Conservation (phyloP, 495 filamentous ascomycete genomes). For the Penicillium ochrochloron region DNA sequence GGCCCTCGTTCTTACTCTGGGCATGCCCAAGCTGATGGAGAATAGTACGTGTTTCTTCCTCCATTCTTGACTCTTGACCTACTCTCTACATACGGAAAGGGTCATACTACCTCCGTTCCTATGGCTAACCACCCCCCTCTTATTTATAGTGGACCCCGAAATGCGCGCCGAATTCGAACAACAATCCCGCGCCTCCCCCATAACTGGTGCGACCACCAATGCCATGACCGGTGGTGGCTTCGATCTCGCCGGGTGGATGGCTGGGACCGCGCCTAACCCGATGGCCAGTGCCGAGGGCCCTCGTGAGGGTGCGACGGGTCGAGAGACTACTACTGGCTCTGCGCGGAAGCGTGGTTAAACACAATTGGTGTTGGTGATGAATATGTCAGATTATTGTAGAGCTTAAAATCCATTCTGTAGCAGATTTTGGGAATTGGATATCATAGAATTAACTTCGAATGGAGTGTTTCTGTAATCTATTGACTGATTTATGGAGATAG, state of each 20-base stretch:
- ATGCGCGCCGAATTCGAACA: constrained; percentile 90
- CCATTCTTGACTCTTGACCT: not conserved
- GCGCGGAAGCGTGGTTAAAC: constrained; percentile 43
- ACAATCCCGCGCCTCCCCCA: constrained; percentile 74
- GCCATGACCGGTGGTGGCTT: constrained; percentile 59
- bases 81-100: not conserved
- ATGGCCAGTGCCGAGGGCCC: constrained; percentile 31
- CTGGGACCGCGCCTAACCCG: constrained; percentile 45
- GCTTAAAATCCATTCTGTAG: not conserved
- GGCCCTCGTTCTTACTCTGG: constrained; percentile 78
- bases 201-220: constrained; percentile 52
- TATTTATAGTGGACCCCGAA: constrained; percentile 86
- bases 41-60: constrained; percentile 78
- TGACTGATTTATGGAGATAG: not conserved
- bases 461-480: not conserved
- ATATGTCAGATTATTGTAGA: not conserved
- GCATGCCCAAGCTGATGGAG: constrained; percentile 92
- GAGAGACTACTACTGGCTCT: constrained; percentile 36
- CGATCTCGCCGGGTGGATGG: constrained; percentile 86
- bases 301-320: constrained; percentile 40
- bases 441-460: not conserved
- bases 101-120: not conserved
- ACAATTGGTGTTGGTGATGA: not conserved
- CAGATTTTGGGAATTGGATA: not conserved
- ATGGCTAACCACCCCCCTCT: constrained; percentile 2